Evolutionary conservation across 2,329 filamentous ascomycete species (phyloP), one percentile per base, ranked within the genome.

Genomic region (Allantophomopsis lycopodina): DNA sequence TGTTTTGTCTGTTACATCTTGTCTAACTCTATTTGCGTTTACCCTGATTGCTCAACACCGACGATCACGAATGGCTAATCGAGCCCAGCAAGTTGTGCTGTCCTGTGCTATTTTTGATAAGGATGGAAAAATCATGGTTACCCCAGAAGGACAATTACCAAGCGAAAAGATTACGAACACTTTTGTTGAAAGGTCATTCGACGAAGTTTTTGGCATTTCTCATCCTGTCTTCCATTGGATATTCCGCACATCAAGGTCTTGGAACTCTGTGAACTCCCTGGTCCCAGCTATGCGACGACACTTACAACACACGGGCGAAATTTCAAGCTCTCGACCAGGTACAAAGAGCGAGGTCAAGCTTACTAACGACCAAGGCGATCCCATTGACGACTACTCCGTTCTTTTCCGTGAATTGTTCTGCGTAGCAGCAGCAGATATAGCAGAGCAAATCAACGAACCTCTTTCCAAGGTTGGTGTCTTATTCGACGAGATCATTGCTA

Each of bases 221-320:
- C 85, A 94, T 53, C 75, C 83, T 0, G 75, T 88, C 2, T 94
- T 91, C 58, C 76, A 87, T 37, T 94, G 87, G 87, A 79, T 91
- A 51, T 93, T 83, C 54, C 74, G 83, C 41, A 83, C 85, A 3
- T 84, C 83, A 6, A 71, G 78, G 42, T 81, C 87, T 56, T 94
- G 87, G 87, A 55, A 61, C 7, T 71, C 74, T 32, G 69, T 94
- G 17, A 67, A 67, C 40, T 72, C 76, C 35, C 64, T 91, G 4
- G 66, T 93, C 16, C 72, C 73, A 6, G 72, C 71, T 33, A 94
- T 94, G 80, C 70, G 71, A 40, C 68, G 66, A 32, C 83, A 91
- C 48, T 59, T 94, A n/a, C 61, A 68, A 48, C 47, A 66, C 54
- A 53, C 73, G 44, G 58, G 66, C 46, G 28, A 15, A 13, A 21